phyloP scores from a whole-genome alignment of 148 eudicot species.

The Rhododendron griersonianum region DNA sequence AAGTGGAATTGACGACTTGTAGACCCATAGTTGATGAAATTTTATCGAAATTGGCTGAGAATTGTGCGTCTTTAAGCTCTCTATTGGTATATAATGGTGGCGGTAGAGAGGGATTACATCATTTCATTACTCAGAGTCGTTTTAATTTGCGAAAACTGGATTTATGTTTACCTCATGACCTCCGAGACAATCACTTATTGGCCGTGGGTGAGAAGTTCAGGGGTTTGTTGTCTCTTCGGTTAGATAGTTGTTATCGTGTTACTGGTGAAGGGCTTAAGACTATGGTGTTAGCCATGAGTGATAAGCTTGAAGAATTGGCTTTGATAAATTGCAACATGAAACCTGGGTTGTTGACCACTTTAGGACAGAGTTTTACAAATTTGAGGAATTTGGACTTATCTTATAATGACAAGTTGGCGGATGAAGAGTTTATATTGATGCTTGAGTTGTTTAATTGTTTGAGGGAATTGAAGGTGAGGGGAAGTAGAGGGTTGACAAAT shows the following conservation, averaged over 20 bases:
- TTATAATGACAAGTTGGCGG: constrained; percentile 32
- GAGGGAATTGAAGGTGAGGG: constrained; percentile 34
- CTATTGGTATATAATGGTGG: constrained; percentile 27
- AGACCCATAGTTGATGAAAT: constrained; percentile 36
- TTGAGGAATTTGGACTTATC: constrained; percentile 49
- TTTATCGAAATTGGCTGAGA: constrained; percentile 31
- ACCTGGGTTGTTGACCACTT: constrained; percentile 35
- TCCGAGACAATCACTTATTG: constrained; percentile 33
- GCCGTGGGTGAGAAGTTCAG: constrained; percentile 30
- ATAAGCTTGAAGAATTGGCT: constrained; percentile 40
- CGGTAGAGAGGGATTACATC: constrained; percentile 43
- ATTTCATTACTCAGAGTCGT: constrained; percentile 32
- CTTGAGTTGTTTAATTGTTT: constrained; percentile 31
- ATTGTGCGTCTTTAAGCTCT: constrained; percentile 18
- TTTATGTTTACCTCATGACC: constrained; percentile 53
- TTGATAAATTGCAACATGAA: constrained; percentile 46
- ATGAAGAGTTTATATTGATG: constrained; percentile 49
- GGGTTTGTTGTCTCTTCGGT: constrained; percentile 23
- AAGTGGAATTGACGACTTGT: constrained; percentile 27
- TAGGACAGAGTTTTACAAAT: constrained; percentile 42
- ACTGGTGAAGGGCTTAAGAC: constrained; percentile 43
- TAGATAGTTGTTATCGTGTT: constrained; percentile 47
- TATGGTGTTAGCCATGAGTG: constrained; percentile 19
- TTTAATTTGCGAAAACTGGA: constrained; percentile 32
- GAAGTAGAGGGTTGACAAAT: constrained; percentile 35